Percentiles rank a stretch among this genome's conserved stretches.
These are phyloP conservation scores for Cercospora zeina DNA, from an alignment of 2,329 filamentous ascomycete genomes.

Conservation along the genomic window DNA sequence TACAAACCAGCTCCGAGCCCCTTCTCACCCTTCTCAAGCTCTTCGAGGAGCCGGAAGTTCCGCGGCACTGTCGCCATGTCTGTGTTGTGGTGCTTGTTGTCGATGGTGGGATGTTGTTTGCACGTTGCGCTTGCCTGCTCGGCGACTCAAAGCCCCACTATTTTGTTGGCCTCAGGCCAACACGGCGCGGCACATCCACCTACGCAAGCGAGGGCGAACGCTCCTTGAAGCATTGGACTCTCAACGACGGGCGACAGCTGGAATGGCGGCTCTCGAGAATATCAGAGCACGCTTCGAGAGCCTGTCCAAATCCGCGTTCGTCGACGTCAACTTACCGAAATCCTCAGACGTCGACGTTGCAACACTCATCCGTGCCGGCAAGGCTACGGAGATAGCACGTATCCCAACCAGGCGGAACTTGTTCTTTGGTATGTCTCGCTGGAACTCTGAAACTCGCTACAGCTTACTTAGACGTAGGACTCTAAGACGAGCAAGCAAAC, in stretches of 20 bases:
- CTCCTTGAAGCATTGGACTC: constrained; percentile 6
- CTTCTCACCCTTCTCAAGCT: constrained; percentile 99
- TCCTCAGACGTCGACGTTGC: constrained; percentile 28
- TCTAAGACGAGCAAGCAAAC: constrained; percentile 35
- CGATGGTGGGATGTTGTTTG: constrained; percentile 39
- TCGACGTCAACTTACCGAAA: constrained; percentile 36
- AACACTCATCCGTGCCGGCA: constrained; percentile 26
- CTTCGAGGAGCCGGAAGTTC: constrained; percentile 94
- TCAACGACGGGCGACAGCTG: neutral
- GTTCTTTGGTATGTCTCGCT: constrained; percentile 35
- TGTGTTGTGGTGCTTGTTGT: constrained; percentile 48
- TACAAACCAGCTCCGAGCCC: constrained; percentile 78
- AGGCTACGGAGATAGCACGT: constrained; percentile 30
- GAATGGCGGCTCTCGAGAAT: constrained; percentile 10
- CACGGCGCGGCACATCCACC: neutral
- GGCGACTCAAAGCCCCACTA: neutral
- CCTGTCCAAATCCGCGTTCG: constrained; percentile 28
- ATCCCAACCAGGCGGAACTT: constrained; percentile 34
- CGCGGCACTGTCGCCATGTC: constrained; percentile 76
- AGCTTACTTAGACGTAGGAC: constrained; percentile 30
- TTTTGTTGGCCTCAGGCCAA: neutral
- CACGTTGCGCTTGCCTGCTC: neutral
- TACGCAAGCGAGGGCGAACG: neutral
- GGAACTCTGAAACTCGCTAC: neutral
- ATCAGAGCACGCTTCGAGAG: constrained; percentile 30